These are phyloP conservation scores for Elasticomyces elasticus DNA, from an alignment of 495 filamentous ascomycete genomes.

Conservation along the genomic window DNA sequence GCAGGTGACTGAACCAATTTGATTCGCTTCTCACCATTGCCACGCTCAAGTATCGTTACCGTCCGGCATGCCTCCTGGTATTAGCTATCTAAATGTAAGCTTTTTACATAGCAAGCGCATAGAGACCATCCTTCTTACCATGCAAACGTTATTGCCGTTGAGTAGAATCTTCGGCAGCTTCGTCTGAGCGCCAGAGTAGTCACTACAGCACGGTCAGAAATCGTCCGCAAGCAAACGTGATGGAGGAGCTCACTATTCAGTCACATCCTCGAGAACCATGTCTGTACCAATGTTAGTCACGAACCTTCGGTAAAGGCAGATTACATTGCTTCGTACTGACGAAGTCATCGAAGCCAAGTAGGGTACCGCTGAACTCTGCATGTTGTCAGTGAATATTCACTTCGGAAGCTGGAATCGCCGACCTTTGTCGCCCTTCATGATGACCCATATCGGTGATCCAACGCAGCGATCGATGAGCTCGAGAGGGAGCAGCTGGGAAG, in stretches of 20 bases:
- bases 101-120: not conserved
- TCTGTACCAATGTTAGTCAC: constrained; percentile 46
- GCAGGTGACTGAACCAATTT: no score
- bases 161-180: constrained; percentile 88
- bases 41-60: no score
- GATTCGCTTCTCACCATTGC: no score
- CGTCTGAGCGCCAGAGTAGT: constrained; percentile 74
- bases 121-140: constrained; percentile 46
- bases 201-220: constrained; percentile 42
- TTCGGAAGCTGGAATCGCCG: not conserved
- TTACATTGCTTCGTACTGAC: constrained; percentile 65
- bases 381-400: not conserved
- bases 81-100: not conserved
- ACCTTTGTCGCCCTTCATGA: constrained; percentile 99
- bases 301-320: no score
- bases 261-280: constrained; percentile 96
- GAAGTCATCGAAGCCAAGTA: constrained; percentile 96
- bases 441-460: constrained; percentile 92
- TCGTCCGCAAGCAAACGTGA: not conserved
- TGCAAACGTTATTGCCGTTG: constrained; percentile 99
- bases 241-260: constrained; percentile 86
- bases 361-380: constrained; percentile 83
- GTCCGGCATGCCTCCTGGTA: not conserved
- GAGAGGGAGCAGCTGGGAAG: constrained; percentile 30
- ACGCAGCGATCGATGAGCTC: constrained; percentile 99